These are phyloP conservation scores for Metschnikowia koreensis DNA, from an alignment of 805 yeast species.

Conservation along the genomic window DNA sequence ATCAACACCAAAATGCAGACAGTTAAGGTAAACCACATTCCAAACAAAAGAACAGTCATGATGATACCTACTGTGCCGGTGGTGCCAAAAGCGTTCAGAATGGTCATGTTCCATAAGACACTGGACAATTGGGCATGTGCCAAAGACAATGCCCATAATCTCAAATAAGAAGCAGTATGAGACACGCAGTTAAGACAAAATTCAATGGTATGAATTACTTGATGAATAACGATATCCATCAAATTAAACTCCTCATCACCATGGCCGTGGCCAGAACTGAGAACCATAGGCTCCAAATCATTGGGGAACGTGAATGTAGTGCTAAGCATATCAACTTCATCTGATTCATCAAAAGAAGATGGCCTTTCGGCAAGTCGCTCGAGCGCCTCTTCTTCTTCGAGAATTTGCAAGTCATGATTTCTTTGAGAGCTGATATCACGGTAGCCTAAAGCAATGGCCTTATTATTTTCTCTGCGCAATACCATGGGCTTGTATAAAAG, in stretches of 20 bases:
- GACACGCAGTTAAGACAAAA: conserved; percentile 78
- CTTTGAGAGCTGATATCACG: conserved; percentile 33
- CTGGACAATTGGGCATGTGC: conserved; percentile 79
- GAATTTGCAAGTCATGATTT: conserved; percentile 30
- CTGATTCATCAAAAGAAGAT: conserved; percentile 3
- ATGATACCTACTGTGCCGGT: conserved; percentile 55
- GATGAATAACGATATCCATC: conserved; percentile 74
- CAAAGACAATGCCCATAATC: conserved; percentile 76
- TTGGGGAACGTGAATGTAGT: conserved; percentile 32
- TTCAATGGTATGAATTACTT: conserved; percentile 78
- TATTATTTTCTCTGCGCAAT: conserved; percentile 36
- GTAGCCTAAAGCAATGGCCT: conserved; percentile 34
- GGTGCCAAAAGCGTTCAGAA: conserved; percentile 57
- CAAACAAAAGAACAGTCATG: conserved; percentile 60
- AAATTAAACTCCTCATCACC: conserved; percentile 42
- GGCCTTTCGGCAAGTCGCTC: conserved; percentile 11
- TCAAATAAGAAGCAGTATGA: conserved; percentile 74
- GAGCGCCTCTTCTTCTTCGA: conserved; percentile 40
- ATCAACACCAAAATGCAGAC: conserved; percentile 67
- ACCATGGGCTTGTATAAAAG: conserved; percentile 74
- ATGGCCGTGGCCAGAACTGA: conserved; percentile 32
- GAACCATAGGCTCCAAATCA: conserved; percentile 34
- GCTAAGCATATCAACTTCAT: conserved; percentile 19
- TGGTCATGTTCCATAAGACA: conserved; percentile 76
- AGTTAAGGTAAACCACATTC: conserved; percentile 73